phyloP scores from a whole-genome alignment of 164 flowering plant species.

The Nymphaea thermarum region DNA sequence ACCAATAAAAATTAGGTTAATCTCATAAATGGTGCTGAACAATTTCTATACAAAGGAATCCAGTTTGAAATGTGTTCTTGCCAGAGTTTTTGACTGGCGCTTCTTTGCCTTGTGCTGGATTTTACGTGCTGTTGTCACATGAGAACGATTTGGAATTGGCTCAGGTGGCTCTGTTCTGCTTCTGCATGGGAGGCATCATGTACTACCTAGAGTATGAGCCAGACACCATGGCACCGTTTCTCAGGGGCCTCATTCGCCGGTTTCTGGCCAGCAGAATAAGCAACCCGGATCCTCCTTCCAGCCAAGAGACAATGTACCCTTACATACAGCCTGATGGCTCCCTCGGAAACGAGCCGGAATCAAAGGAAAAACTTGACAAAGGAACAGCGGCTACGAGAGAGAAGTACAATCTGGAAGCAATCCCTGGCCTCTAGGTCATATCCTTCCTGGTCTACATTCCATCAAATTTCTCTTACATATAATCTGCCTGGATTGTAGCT shows the following conservation, averaged over 20 bases:
- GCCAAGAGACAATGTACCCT: conserved; percentile 43
- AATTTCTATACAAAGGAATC: too few species aligned
- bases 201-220: conserved; percentile 92
- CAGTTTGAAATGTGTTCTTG: too few species aligned
- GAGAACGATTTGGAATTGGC: background rate
- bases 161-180: conserved; percentile 76
- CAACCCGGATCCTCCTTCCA: conserved; percentile 49
- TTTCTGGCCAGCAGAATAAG: conserved; percentile 91
- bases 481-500: too few species aligned
- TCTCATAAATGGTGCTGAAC: too few species aligned
- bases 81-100: too few species aligned
- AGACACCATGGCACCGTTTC: conserved; percentile 93
- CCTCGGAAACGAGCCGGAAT: conserved; percentile 33
- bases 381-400: conserved; percentile 30
- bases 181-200: conserved; percentile 97
- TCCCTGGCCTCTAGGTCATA: conserved; percentile 56
- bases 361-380: conserved; percentile 22
- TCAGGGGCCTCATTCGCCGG: conserved; percentile 80
- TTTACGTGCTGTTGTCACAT: too few species aligned
- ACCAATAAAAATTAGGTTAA: too few species aligned
- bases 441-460: background rate
- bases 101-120: too few species aligned
- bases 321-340: conserved; percentile 52
- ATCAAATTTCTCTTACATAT: too few species aligned
- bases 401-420: conserved; percentile 84